A percentile compares a stretch with the other conserved stretches of the same genome.
Evolutionary conservation across 306 rosid species (phyloP).

Genomic region (Corylus americana): DNA sequence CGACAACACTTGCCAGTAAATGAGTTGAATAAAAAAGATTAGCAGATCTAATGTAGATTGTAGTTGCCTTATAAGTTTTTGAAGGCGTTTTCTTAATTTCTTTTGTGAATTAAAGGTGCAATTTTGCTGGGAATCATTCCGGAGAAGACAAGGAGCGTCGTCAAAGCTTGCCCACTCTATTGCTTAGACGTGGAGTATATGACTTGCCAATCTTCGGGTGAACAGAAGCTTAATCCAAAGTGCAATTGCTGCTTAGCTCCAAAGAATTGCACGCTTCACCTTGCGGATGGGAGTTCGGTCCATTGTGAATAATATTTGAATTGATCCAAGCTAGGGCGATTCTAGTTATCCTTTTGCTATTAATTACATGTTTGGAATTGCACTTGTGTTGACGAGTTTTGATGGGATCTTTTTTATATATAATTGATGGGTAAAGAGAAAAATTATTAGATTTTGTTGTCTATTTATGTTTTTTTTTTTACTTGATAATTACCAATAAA

Average conservation of each 20-base stretch:
- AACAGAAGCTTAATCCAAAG: not conserved
- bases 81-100: not conserved
- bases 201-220: constrained; percentile 12
- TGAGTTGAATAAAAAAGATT: too few species aligned
- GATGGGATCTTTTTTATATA: too few species aligned
- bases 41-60: not conserved
- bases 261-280: constrained; percentile 11
- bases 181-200: constrained; percentile 8
- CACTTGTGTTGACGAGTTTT: too few species aligned
- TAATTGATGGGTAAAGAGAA: too few species aligned
- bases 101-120: not conserved
- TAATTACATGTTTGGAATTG: too few species aligned
- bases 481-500: too few species aligned
- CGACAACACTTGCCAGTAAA: too few species aligned
- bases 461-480: too few species aligned
- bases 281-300: not conserved
- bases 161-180: constrained; percentile 4
- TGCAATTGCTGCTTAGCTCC: constrained; percentile 14
- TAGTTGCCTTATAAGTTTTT: not conserved
- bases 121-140: not conserved
- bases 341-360: too few species aligned
- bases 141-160: not conserved
- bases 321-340: not conserved
- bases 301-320: not conserved
- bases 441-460: too few species aligned